Base-by-base conservation (phyloP, 495 filamentous ascomycete genomes). In the Haplographium delicatum region DNA sequence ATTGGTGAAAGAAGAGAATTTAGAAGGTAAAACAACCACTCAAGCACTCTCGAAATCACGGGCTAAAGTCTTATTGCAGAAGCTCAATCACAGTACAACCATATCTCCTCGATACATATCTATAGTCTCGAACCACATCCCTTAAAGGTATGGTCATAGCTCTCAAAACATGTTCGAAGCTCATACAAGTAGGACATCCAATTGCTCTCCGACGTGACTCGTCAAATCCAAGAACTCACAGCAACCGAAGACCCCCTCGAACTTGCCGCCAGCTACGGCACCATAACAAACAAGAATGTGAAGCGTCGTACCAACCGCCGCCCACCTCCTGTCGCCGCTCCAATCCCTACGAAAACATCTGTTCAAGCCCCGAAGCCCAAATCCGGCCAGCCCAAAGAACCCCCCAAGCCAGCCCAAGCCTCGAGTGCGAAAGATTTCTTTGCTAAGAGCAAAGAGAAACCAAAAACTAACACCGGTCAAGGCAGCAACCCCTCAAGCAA, bases 71-170 rank as follows among this genome's bases (percentile, higher is more conserved):
- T 11, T 25, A 9, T 35, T 44, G 18, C 53, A 95, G 89, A 80
- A 64, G 70, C 75, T 1, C 83, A 89, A 50, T 63, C 71, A 13
- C 76, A 79, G 11, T 95, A 89, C 51, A 72, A 84, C 30, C 72
- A 79, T 19, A 80, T 95, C 48, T 72, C 71, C 0, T 86, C 84
- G 3, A 82, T 95, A 46, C 88, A 96, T 60, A 68, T 97, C 40
- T 97, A 97, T 66, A 95, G 89, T 61, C 55, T 97, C 33, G 84
- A 84, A 28, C 78, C 86, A 1, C 74, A 80, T 24, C 71, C 79
- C 2, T 65, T 89, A 7, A 83, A 88, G 65, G 88, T 75, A 60
- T 19, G 51, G 47, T 18, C 9, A 2, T 11, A 3, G 16, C 38
- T 15, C 40, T 13, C 15, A 4, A 4, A 27, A 9, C 3, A 20